Evolutionary conservation across 495 filamentous ascomycete species (phyloP), one percentile per base, ranked within the genome.

Genomic region (Collariella sp.): DNA sequence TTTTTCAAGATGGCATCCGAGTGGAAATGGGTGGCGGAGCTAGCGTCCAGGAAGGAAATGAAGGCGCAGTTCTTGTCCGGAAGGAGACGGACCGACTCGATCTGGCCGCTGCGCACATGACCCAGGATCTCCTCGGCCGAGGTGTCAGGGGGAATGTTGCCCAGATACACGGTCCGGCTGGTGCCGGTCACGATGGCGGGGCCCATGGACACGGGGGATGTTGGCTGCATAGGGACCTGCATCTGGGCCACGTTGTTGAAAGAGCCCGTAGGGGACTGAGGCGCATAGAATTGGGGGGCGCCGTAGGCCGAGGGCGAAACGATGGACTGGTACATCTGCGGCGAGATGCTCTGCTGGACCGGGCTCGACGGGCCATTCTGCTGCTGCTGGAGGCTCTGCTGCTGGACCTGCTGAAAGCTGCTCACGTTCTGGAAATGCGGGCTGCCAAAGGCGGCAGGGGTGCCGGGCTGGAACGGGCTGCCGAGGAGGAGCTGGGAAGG

Each of bases 1-100:
- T 97, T 97, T 78, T 98, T 98, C 79, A 98, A 81, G 65, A 98
- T 97, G 53, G 93, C 93, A 77, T 98, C 93, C 24, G 93, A 98
- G 75, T 98, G 93, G 73, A 98, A 98, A 69, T 98, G 93, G 20
- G 90, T 96, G 43, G 93, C 93, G 24, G 94, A 95, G 73, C 88
- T 91, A 57, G 89, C 88, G 64, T 98, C 93, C 58, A 97, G 76
- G 72, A 98, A 98, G 12, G 93, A 98, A 64, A 98, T 98, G 76
- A 98, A 98, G 55, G 93, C 93, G 70, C 93, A 98, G 76, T 97
- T 98, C 87, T 97, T 98, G 73, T 98, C 93, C 16, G 91, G 88
- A 34, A 98, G 80, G 58, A 97, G 78, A 57, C 93, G 84, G 35
- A 97, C 93, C 22, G 94, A 97, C 75, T 98, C 93, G 69, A 98